These are phyloP conservation scores for Adiantum capillusveneris DNA, from an alignment of 75 land plant genomes.

Conservation along the genomic window DNA sequence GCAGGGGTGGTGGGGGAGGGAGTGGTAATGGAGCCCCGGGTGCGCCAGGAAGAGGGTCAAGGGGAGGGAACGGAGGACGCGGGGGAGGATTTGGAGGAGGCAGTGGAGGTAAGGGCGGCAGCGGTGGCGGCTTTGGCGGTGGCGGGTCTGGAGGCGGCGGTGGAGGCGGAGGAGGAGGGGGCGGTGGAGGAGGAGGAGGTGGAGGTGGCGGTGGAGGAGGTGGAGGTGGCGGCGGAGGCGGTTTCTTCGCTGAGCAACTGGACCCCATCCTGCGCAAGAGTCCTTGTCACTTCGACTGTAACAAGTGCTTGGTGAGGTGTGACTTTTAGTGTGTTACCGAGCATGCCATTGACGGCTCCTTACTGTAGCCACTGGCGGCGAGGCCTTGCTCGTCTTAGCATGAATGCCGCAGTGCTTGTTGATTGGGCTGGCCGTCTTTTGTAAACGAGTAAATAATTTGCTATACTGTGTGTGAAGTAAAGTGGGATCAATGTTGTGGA, in stretches of 20 bases:
- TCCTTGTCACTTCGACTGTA: slow-evolving; percentile 2
- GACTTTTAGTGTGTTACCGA: too few species aligned
- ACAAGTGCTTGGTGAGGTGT: too few species aligned
- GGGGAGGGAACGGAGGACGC: neutral
- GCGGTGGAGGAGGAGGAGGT: slow-evolving; percentile 1
- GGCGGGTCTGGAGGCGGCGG: neutral
- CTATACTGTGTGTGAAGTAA: too few species aligned
- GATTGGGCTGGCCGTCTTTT: too few species aligned
- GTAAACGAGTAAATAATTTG: too few species aligned
- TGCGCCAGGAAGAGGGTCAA: neutral
- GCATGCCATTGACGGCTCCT: too few species aligned
- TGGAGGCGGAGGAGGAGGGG: slow-evolving; percentile 5
- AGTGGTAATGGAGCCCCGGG: neutral
- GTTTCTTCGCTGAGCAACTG: neutral
- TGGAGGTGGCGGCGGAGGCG: slow-evolving; percentile 1
- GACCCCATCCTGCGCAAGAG: neutral
- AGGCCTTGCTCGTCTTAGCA: too few species aligned
- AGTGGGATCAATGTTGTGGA: too few species aligned
- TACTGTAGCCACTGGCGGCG: too few species aligned
- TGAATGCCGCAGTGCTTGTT: too few species aligned
- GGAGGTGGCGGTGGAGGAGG: slow-evolving; percentile 5
- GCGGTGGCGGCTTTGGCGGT: slow-evolving; percentile 1
- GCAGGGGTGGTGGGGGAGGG: neutral
- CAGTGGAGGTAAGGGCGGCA: neutral
- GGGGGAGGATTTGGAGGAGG: slow-evolving; percentile 1